A percentile compares a stretch with the other conserved stretches of the same genome.
Conservation (phyloP, 1,139 yeast species). For the Arxiozyma bovina region DNA sequence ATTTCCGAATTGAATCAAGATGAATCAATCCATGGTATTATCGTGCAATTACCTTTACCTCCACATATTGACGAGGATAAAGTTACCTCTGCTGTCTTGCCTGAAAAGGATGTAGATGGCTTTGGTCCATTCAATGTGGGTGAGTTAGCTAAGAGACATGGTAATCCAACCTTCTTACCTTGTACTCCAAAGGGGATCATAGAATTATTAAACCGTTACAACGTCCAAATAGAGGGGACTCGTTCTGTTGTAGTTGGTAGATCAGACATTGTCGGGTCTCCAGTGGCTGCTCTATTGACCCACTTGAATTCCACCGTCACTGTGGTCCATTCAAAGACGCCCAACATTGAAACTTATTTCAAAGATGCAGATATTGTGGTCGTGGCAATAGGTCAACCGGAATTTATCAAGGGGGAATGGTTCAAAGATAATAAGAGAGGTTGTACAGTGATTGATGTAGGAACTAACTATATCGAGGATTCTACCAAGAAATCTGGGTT, state of each 20-base stretch:
- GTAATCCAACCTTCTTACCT: conserved; percentile 77
- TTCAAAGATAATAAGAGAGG: conserved; percentile 43
- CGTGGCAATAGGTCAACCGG: conserved; percentile 70
- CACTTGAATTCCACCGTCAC: conserved; percentile 73
- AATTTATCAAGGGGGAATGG: conserved; percentile 65
- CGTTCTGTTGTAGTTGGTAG: conserved; percentile 93
- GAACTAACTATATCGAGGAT: conserved; percentile 67
- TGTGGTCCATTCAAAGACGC: conserved; percentile 65
- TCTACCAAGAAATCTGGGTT: conserved; percentile 53
- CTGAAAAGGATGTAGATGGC: conserved; percentile 91
- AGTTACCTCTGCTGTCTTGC: conserved; percentile 66
- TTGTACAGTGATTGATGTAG: conserved; percentile 68
- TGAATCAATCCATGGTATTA: conserved; percentile 69
- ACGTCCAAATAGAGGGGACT: conserved; percentile 61
- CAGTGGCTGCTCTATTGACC: conserved; percentile 75
- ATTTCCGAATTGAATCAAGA: conserved; percentile 61
- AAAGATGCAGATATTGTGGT: conserved; percentile 65
- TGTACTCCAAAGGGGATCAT: conserved; percentile 96
- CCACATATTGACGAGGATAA: conserved; percentile 66
- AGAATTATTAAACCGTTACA: conserved; percentile 57
- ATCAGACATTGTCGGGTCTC: conserved; percentile 93
- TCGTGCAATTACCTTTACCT: conserved; percentile 90
- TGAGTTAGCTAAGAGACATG: conserved; percentile 83
- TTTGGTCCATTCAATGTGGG: conserved; percentile 87
- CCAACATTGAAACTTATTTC: conserved; percentile 51